A percentile compares a stretch with the other conserved stretches of the same genome.
Conservation (phyloP, 805 yeast genomes). For the Saccharomycopsis selenospora region DNA sequence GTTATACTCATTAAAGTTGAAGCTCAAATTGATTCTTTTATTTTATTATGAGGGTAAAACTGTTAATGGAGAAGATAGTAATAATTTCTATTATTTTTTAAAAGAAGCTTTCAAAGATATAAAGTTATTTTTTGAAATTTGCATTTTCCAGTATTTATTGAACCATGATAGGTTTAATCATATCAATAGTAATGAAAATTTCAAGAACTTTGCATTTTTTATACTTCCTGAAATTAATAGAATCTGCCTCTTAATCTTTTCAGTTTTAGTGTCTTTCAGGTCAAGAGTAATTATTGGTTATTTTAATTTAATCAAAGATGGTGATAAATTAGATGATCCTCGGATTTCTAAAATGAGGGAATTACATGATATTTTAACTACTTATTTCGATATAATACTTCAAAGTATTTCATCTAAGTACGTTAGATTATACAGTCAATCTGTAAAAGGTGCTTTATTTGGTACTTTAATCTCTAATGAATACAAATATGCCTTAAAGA, state of each 20-base stretch:
- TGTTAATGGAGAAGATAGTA: background rate
- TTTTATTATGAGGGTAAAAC: background rate
- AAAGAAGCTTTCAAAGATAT: background rate
- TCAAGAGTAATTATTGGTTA: background rate
- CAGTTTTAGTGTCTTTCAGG: background rate
- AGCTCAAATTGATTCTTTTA: background rate
- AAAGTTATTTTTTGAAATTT: background rate
- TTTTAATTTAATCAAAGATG: background rate
- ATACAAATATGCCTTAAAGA: background rate
- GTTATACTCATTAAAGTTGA: background rate
- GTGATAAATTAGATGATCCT: too few relatives aligned
- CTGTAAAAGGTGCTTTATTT: background rate
- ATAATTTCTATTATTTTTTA: background rate
- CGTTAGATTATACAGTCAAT: background rate
- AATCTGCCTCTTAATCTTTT: background rate
- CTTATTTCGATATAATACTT: too few relatives aligned
- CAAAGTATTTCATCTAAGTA: too few relatives aligned
- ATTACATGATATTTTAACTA: too few relatives aligned
- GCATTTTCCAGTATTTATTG: background rate
- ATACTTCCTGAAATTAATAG: background rate
- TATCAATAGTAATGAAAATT: background rate
- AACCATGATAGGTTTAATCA: background rate
- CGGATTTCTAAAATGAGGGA: too few relatives aligned
- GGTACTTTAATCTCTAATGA: background rate
- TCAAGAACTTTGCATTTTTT: constrained; percentile 1